Conservation (phyloP, 2,329 filamentous ascomycete genomes). For the Drechslera avenae region DNA sequence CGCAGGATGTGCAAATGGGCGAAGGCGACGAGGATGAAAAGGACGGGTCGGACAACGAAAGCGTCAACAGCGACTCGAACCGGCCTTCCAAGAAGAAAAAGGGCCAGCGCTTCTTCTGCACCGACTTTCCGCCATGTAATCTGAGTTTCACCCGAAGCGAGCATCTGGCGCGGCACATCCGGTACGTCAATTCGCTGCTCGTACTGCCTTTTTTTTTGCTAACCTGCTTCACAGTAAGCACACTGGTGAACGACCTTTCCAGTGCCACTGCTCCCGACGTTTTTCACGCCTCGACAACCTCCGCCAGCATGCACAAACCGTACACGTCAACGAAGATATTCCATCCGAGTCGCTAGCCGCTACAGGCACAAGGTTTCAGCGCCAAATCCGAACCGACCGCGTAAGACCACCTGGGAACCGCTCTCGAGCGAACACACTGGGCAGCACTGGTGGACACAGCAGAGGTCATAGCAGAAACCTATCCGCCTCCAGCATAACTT, state of each 20-base stretch:
- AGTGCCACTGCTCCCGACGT: slow-evolving; percentile 90
- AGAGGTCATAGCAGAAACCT: slow-evolving; percentile 84
- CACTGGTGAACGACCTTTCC: slow-evolving; percentile 93
- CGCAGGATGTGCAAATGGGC: slow-evolving; percentile 78
- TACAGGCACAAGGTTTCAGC: slow-evolving; percentile 87
- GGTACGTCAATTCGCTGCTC: slow-evolving; percentile 58
- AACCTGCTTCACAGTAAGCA: slow-evolving; percentile 74
- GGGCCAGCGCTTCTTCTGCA: slow-evolving; percentile 94
- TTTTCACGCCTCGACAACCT: slow-evolving; percentile 96
- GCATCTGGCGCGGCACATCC: slow-evolving; percentile 91
- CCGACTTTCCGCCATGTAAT: slow-evolving; percentile 90
- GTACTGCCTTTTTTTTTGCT: slow-evolving; percentile 24
- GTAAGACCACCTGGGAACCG: slow-evolving; percentile 74
- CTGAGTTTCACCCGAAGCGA: slow-evolving; percentile 96
- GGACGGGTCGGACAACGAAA: slow-evolving; percentile 57
- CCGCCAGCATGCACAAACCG: slow-evolving; percentile 94
- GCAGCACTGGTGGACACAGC: slow-evolving; percentile 71
- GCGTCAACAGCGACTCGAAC: slow-evolving; percentile 63
- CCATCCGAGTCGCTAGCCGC: slow-evolving; percentile 91
- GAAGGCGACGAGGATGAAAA: slow-evolving; percentile 70
- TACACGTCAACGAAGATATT: slow-evolving; percentile 97
- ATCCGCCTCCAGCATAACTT: slow-evolving; percentile 85
- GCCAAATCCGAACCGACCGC: slow-evolving; percentile 86
- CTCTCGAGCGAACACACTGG: slow-evolving; percentile 76
- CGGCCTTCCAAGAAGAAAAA: slow-evolving; percentile 92